Conservation (phyloP, 768 basidiomycete genomes). For the Rhizopogon vesiculosus region DNA sequence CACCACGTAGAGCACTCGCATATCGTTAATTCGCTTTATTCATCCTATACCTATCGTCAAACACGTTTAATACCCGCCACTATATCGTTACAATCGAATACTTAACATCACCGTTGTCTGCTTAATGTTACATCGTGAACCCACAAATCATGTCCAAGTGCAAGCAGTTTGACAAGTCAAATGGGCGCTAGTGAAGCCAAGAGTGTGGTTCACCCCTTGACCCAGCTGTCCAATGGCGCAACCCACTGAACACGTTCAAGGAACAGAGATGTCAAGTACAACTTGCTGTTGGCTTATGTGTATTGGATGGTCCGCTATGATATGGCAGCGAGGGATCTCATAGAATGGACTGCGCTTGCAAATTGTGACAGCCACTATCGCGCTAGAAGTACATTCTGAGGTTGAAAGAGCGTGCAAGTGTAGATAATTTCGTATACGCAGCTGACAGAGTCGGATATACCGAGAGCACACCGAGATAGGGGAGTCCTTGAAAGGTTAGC, state of each 20-base stretch:
- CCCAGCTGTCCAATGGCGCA: background rate
- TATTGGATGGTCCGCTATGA: background rate
- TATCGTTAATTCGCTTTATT: conserved; percentile 28
- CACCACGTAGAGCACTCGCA: conserved; percentile 22
- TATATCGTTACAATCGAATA: conserved; percentile 21
- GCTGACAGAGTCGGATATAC: background rate
- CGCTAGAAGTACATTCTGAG: background rate
- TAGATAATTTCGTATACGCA: background rate
- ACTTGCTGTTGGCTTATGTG: background rate
- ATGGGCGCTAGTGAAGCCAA: background rate
- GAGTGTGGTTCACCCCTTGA: background rate
- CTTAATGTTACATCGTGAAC: conserved; percentile 1
- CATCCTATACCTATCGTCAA: conserved; percentile 21
- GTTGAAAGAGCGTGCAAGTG: background rate
- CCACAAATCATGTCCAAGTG: background rate
- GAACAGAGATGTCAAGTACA: background rate
- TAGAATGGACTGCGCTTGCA: background rate
- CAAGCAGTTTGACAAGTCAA: background rate
- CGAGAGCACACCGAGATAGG: background rate
- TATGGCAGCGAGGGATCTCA: background rate
- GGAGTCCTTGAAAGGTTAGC: background rate
- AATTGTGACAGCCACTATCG: background rate
- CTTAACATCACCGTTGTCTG: conserved; percentile 5
- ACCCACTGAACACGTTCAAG: background rate
- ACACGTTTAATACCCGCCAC: conserved; percentile 25